Evolutionary conservation across 805 yeast species (phyloP).

Genomic region (Cyberlindnera amylophila): DNA sequence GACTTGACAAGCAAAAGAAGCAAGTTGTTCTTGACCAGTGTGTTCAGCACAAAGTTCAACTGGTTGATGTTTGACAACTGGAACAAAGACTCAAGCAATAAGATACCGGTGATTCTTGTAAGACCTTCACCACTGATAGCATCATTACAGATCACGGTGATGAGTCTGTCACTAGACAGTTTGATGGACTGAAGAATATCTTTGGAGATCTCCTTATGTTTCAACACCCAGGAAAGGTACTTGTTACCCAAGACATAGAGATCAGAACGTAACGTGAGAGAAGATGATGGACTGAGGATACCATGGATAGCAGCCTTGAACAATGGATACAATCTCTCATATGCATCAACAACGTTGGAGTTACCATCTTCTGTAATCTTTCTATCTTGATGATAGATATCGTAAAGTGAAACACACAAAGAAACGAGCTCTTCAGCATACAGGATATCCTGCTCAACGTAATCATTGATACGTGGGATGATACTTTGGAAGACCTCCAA

Average conservation of each 20-base stretch:
- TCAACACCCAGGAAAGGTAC: conserved; percentile 51
- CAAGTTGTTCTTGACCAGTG: conserved; percentile 62
- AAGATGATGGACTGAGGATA: conserved; percentile 63
- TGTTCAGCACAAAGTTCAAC: conserved; percentile 54
- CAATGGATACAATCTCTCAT: conserved; percentile 58
- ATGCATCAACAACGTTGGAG: conserved; percentile 37
- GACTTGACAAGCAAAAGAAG: conserved; percentile 62
- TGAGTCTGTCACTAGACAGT: conserved; percentile 54
- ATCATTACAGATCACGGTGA: conserved; percentile 70
- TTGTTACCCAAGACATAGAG: conserved; percentile 70
- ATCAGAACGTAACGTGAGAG: conserved; percentile 69
- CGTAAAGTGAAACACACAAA: conserved; percentile 66
- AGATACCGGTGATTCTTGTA: conserved; percentile 67
- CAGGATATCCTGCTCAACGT: conserved; percentile 57
- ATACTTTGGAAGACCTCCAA: conserved; percentile 72
- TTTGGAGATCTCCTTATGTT: conserved; percentile 37
- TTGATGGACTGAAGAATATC: conserved; percentile 53
- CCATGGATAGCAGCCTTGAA: conserved; percentile 76
- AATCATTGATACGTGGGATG: conserved; percentile 73
- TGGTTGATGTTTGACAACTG: conserved; percentile 50
- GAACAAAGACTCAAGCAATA: conserved; percentile 67
- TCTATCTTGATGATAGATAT: conserved; percentile 51
- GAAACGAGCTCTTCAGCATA: conserved; percentile 78
- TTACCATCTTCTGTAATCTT: conserved; percentile 29
- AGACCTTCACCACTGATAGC: conserved; percentile 76